Evolutionary conservation across 140 eudicot genomes (phyloP).

Genomic region (Stevia rebaudiana): DNA sequence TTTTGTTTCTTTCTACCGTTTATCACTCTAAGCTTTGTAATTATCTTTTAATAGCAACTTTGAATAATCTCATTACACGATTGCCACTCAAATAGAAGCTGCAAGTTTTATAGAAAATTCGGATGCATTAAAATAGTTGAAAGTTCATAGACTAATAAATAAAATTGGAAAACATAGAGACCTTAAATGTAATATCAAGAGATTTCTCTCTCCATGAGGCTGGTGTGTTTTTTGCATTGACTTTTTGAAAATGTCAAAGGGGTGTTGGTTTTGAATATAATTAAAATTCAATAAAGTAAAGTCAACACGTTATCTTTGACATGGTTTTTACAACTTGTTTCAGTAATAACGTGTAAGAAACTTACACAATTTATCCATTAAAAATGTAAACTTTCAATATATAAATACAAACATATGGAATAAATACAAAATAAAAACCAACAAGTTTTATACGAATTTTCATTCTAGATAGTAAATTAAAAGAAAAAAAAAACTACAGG

Average conservation of each 20-base stretch:
- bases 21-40: no score
- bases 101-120: background rate
- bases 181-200: background rate
- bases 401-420: no score
- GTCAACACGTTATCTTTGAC: conserved; percentile 26
- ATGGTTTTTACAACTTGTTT: background rate
- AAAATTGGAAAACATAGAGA: background rate
- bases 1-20: background rate
- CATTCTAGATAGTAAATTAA: no score
- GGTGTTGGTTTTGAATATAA: conserved; percentile 3
- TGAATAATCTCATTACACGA: no score
- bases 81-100: background rate
- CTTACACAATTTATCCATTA: no score
- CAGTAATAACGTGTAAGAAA: no score
- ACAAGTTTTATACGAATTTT: no score
- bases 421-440: no score
- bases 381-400: no score
- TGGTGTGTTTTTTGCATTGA: conserved; percentile 28
- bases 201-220: conserved; percentile 7
- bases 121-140: background rate
- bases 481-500: no score
- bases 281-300: background rate
- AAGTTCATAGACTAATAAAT: conserved; percentile 5
- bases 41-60: no score
- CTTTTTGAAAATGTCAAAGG: conserved; percentile 34